Percentiles rank a stretch among this genome's conserved stretches.
phyloP scores from a whole-genome alignment of 257 asterid genomes.

The Galeopsis tetrahit region DNA sequence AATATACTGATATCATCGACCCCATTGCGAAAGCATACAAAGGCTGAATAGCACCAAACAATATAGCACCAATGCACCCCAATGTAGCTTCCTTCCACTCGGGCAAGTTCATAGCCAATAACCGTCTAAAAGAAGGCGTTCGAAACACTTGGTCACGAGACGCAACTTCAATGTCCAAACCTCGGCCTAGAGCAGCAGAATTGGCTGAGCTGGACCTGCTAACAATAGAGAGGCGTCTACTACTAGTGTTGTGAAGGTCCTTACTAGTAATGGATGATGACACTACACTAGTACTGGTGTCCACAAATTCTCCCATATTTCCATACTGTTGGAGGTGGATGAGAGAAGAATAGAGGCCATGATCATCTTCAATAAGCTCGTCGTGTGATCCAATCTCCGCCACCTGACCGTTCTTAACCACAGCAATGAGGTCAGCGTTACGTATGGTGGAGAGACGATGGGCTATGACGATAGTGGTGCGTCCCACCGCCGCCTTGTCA shows the following conservation, averaged over 20 bases:
- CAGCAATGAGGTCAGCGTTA: constrained; percentile 75
- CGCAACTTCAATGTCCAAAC: constrained; percentile 24
- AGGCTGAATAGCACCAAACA: constrained; percentile 89
- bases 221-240: constrained; percentile 50
- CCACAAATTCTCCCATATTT: constrained; percentile 28
- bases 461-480: constrained; percentile 82
- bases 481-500: constrained; percentile 82
- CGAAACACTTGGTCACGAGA: constrained; percentile 49
- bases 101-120: constrained; percentile 84
- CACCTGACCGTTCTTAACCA: constrained; percentile 71
- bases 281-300: neutral
- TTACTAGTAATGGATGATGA: constrained; percentile 35
- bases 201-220: constrained; percentile 72
- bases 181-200: constrained; percentile 43
- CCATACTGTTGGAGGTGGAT: constrained; percentile 70
- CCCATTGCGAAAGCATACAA: constrained; percentile 81
- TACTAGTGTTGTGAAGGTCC: constrained; percentile 54
- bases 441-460: constrained; percentile 95
- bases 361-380: constrained; percentile 47
- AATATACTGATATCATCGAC: constrained; percentile 73
- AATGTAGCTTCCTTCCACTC: constrained; percentile 81
- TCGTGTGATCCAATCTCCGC: constrained; percentile 73
- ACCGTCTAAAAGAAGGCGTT: constrained; percentile 68
- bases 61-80: constrained; percentile 65
- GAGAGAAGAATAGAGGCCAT: constrained; percentile 65